Percentiles rank a stretch among this genome's conserved stretches.
phyloP scores from a whole-genome alignment of 345 rosid species.

The Corchorus olitorius region DNA sequence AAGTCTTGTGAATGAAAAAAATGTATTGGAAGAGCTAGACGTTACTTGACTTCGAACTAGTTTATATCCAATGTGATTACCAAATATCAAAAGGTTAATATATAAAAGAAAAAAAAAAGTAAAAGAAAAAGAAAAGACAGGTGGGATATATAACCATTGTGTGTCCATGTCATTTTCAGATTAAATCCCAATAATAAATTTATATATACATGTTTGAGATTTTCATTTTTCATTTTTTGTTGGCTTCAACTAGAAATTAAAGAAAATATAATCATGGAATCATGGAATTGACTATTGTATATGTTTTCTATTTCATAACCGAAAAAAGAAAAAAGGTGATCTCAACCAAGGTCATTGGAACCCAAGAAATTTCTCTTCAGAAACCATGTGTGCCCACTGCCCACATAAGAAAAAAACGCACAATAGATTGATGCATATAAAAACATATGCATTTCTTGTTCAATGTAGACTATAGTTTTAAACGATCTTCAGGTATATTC shows the following conservation, averaged over 20 bases:
- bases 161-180: background rate
- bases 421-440: background rate
- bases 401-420: too few species aligned
- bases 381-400: background rate
- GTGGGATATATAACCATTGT: background rate
- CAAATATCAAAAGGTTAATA: too few species aligned
- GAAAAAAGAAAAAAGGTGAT: too few species aligned
- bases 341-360: background rate
- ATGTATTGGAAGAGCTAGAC: too few species aligned
- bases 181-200: too few species aligned
- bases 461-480: background rate
- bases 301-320: background rate
- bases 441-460: background rate
- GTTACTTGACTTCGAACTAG: too few species aligned
- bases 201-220: background rate
- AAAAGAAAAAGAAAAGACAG: too few species aligned
- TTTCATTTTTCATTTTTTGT: background rate
- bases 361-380: background rate
- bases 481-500: background rate
- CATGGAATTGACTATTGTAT: background rate
- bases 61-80: too few species aligned
- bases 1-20: too few species aligned
- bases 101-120: too few species aligned
- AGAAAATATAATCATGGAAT: background rate
- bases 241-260: background rate